Conservation (phyloP, 2,329 filamentous ascomycete genomes). For the Colletotrichum costaricense region DNA sequence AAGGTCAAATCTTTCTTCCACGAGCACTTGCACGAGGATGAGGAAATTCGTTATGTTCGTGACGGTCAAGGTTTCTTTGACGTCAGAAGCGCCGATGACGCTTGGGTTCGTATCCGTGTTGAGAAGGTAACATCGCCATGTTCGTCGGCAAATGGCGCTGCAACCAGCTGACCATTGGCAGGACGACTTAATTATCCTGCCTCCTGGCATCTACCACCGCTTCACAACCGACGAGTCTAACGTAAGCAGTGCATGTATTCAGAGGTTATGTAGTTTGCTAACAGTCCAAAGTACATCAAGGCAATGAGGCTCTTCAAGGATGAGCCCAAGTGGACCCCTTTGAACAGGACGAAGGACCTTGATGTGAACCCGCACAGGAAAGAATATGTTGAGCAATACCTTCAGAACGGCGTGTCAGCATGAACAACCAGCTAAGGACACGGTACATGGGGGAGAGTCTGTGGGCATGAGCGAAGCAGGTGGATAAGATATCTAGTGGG, state of each 20-base stretch:
- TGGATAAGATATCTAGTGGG: background rate
- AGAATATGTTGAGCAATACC: constrained; percentile 74
- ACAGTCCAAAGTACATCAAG: constrained; percentile 79
- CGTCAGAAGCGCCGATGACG: constrained; percentile 83
- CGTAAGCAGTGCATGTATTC: constrained; percentile 64
- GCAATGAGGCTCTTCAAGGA: constrained; percentile 98
- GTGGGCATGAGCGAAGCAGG: background rate
- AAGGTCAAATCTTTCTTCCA: constrained; percentile 95
- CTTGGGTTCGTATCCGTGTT: constrained; percentile 88
- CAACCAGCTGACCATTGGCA: constrained; percentile 31
- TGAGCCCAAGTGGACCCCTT: constrained; percentile 96
- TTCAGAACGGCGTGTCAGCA: constrained; percentile 1
- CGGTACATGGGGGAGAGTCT: background rate
- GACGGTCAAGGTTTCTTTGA: constrained; percentile 94
- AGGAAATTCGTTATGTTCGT: constrained; percentile 96
- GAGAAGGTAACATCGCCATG: constrained; percentile 68
- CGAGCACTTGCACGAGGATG: constrained; percentile 97
- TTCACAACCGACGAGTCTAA: constrained; percentile 95
- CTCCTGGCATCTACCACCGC: constrained; percentile 95
- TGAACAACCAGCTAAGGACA: background rate
- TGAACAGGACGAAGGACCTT: constrained; percentile 83
- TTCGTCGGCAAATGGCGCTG: background rate
- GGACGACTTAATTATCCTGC: constrained; percentile 91
- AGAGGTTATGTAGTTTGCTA: background rate
- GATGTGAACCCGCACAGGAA: constrained; percentile 83